phyloP scores from a whole-genome alignment of 257 asterid species.

The Nicotiana tomentosiformis region DNA sequence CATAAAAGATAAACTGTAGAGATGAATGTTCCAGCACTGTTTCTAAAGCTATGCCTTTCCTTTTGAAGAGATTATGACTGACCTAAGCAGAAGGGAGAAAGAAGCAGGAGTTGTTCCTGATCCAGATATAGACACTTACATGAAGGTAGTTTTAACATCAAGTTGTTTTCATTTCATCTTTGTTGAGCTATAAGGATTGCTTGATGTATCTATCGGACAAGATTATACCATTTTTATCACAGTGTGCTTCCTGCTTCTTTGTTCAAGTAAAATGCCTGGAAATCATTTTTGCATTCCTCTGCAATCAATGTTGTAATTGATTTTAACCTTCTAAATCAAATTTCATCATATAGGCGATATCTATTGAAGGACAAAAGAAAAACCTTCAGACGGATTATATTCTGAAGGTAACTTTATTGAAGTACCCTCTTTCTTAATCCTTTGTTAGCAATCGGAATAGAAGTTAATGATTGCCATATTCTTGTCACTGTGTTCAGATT shows the following conservation, averaged over 20 bases:
- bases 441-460: background rate
- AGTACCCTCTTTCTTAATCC: background rate
- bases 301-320: background rate
- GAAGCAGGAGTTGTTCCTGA: slow-evolving; percentile 66
- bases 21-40: background rate
- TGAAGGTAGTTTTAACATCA: slow-evolving; percentile 46
- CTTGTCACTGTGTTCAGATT: slow-evolving; percentile 17
- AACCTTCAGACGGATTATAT: slow-evolving; percentile 50
- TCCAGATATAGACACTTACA: slow-evolving; percentile 60
- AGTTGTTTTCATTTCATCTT: background rate
- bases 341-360: slow-evolving; percentile 31
- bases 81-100: slow-evolving; percentile 61
- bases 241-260: background rate
- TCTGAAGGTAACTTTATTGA: slow-evolving; percentile 32
- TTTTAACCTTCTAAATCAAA: slow-evolving; percentile 3
- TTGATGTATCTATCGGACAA: background rate
- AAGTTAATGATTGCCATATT: background rate
- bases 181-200: background rate
- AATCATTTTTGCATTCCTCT: background rate
- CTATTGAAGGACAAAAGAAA: slow-evolving; percentile 45
- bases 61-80: slow-evolving; percentile 45
- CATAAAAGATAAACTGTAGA: background rate
- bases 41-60: background rate
- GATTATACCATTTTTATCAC: background rate
- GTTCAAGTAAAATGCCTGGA: slow-evolving; percentile 1